phyloP scores from a whole-genome alignment of 768 basidiomycete species.

The Mycena chlorophos region DNA sequence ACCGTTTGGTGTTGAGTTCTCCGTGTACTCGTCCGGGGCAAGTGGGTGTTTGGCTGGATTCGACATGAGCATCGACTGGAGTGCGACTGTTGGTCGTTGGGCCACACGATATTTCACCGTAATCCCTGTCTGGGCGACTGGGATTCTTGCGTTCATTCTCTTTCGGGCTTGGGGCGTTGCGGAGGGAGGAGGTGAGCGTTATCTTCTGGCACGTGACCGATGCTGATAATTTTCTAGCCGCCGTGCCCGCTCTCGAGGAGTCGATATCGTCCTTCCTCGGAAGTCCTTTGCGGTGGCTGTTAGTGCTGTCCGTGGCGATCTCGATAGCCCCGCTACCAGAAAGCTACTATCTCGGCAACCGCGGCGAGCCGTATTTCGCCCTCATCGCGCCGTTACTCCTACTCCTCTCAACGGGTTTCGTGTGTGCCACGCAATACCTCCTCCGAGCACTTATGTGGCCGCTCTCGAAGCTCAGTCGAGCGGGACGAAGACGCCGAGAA shows the following conservation, averaged over 20 bases:
- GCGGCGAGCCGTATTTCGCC: slow-evolving; percentile 48
- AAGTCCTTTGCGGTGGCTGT: slow-evolving; percentile 40
- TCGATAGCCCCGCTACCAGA: slow-evolving; percentile 60
- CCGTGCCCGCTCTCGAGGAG: slow-evolving; percentile 48
- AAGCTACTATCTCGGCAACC: slow-evolving; percentile 60
- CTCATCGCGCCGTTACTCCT: slow-evolving; percentile 58
- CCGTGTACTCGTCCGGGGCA: slow-evolving; percentile 57
- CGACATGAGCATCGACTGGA: slow-evolving; percentile 66
- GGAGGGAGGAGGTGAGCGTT: slow-evolving; percentile 33
- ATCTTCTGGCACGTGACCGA: background rate
- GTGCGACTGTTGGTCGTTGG: slow-evolving; percentile 67
- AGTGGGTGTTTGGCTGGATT: slow-evolving; percentile 49
- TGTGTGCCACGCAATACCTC: slow-evolving; percentile 59
- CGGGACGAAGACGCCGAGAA: slow-evolving; percentile 40
- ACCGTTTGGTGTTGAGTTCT: slow-evolving; percentile 49
- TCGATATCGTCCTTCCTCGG: slow-evolving; percentile 49
- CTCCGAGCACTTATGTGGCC: slow-evolving; percentile 51
- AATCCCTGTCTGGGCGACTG: slow-evolving; percentile 71
- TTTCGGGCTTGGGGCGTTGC: slow-evolving; percentile 51
- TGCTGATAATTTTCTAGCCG: slow-evolving; percentile 33
- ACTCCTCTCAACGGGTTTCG: slow-evolving; percentile 61
- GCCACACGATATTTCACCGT: slow-evolving; percentile 75
- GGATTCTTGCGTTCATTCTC: slow-evolving; percentile 60
- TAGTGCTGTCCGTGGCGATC: slow-evolving; percentile 43
- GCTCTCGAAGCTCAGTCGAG: slow-evolving; percentile 33